These are phyloP conservation scores for Cymbopogon flexuosus DNA, from an alignment of 202 grass and related monocot species.

Conservation along the genomic window DNA sequence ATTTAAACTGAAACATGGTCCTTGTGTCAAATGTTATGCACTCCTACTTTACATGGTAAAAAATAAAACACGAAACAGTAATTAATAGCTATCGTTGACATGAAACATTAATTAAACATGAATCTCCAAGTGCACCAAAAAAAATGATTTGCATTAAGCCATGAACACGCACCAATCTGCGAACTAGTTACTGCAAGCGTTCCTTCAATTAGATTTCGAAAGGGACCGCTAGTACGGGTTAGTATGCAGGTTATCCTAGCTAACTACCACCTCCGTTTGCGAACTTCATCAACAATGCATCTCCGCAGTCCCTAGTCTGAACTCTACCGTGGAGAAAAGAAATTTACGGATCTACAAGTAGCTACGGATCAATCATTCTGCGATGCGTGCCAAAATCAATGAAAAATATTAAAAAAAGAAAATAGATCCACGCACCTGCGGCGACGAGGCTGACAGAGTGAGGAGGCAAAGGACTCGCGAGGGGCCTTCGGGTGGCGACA, in stretches of 20 bases:
- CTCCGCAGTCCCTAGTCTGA: background rate
- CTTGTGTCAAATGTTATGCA: background rate
- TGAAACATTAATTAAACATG: background rate
- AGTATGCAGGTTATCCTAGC: background rate
- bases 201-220: background rate
- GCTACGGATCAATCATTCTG: background rate
- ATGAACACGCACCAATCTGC: background rate
- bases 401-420: background rate
- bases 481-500: background rate
- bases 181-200: background rate
- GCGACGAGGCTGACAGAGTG: background rate
- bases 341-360: background rate
- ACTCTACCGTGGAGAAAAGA: background rate
- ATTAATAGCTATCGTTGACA: background rate
- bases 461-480: background rate
- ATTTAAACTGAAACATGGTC: background rate
- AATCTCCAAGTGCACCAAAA: background rate
- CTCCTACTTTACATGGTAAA: background rate
- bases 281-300: background rate
- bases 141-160: background rate
- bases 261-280: background rate
- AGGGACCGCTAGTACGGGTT: background rate
- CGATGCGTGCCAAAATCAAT: background rate
- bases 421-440: conserved; percentile 9
- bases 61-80: background rate